Evolutionary conservation across 768 basidiomycete species (phyloP), one percentile per base, ranked within the genome.

Genomic region (Leccinum aurantiacum): DNA sequence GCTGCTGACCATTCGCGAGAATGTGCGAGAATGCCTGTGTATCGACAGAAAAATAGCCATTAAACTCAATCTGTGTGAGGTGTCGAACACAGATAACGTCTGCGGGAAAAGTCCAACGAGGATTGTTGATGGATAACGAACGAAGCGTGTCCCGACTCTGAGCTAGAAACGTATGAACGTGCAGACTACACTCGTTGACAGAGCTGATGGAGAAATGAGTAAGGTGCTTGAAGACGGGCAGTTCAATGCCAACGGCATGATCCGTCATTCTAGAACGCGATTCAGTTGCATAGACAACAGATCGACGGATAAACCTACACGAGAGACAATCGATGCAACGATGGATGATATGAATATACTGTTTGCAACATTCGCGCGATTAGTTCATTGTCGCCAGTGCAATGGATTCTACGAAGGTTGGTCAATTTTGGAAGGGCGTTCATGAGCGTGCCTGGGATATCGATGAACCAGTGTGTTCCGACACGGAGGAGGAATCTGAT

Each of bases 381-480:
- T 38, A 83, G 78, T 17, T 84, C 83, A 41, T 75, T 78, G 1
- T 79, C 75, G 17, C 86, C 84, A n/a, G 80, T 80, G 48, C 87
- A 83, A 67, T 85, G 82, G 3, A 87, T 80, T 58, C 84, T 84
- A 31, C 81, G 77, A 37, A 90, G 75, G 63, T 84, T 87, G 53
- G 73, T 71, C 29, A 90, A 69, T 65, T 84, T 86, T 9, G 87
- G 86, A 10, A 90, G 75, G 3, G 86, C 85, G 49, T 89, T 90
- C 19, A 83, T 80, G 56, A 90, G 74, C 83, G 90, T 89, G 27
- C 86, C 87, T 87, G 24, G 0, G 17, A 51, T 38, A 11, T 25
- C 31, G 19, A 35, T 62, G 44, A 60, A 6, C 31, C 33, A 50
- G 6, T 35, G 37, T 38, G 15, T 38, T 13, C 37, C 37, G 37